A percentile compares a stretch with the other conserved stretches of the same genome.
phyloP scores from a whole-genome alignment of 306 rosid genomes.

The Medicago lupulina region DNA sequence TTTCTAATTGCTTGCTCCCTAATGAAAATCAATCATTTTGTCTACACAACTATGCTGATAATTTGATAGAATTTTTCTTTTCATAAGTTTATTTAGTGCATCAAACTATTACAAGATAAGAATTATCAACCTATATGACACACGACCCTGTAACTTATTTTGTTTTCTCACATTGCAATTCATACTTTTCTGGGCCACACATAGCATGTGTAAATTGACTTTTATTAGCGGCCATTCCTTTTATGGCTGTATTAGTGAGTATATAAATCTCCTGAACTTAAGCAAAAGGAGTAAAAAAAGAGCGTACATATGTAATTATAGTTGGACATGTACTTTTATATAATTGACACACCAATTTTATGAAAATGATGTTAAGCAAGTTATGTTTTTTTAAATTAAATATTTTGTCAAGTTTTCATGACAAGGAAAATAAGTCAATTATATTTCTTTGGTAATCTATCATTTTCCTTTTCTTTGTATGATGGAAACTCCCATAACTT shows the following conservation, averaged over 20 bases:
- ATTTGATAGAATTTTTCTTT: not conserved
- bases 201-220: constrained; percentile 27
- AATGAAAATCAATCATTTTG: constrained; percentile 22
- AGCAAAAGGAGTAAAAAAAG: not conserved
- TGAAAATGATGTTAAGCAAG: not conserved
- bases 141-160: constrained; percentile 40
- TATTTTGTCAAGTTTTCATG: too few relatives aligned
- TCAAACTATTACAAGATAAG: constrained; percentile 16
- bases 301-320: not conserved
- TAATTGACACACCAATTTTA: not conserved
- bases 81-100: constrained; percentile 1
- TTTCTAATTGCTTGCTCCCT: constrained; percentile 18
- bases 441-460: constrained; percentile 10
- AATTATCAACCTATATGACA: constrained; percentile 19
- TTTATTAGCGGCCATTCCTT: not conserved
- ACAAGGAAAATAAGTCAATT: too few relatives aligned
- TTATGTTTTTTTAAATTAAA: too few relatives aligned
- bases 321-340: not conserved
- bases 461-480: constrained; percentile 32
- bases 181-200: constrained; percentile 22
- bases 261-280: not conserved
- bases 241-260: not conserved
- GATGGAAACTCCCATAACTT: constrained; percentile 8
- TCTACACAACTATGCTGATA: constrained; percentile 28
- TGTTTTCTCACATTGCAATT: constrained; percentile 13